Percentiles rank a stretch among this genome's conserved stretches.
These are phyloP conservation scores for Mycena chlorophos DNA, from an alignment of 768 basidiomycete species.

Conservation along the genomic window DNA sequence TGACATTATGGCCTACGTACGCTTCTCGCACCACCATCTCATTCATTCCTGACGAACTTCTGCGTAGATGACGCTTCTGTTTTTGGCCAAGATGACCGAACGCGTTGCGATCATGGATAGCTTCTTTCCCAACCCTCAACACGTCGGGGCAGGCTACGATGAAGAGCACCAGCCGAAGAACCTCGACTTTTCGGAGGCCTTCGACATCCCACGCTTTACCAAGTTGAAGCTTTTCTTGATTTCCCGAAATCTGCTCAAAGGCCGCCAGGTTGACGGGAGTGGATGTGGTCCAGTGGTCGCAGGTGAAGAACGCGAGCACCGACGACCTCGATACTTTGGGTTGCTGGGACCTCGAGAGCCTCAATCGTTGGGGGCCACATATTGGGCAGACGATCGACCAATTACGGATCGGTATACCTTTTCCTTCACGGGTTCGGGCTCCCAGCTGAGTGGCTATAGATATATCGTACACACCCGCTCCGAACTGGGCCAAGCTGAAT, in stretches of 20 bases:
- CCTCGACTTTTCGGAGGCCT: constrained; percentile 32
- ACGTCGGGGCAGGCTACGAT: not conserved
- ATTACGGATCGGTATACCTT: constrained; percentile 11
- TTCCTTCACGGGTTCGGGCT: constrained; percentile 15
- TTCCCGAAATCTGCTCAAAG: too few species aligned
- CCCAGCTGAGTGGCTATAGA: not conserved
- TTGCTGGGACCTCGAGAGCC: constrained; percentile 19
- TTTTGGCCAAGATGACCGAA: constrained; percentile 32
- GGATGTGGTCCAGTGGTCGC: constrained; percentile 38
- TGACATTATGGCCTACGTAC: constrained; percentile 9
- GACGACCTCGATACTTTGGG: constrained; percentile 12
- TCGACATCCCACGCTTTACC: constrained; percentile 35
- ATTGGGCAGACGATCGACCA: not conserved
- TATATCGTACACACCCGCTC: constrained; percentile 9
- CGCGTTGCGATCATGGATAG: constrained; percentile 37
- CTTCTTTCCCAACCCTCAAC: constrained; percentile 29
- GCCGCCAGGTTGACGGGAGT: constrained; percentile 27
- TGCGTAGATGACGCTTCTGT: constrained; percentile 35
- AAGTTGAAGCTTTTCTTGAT: too few species aligned
- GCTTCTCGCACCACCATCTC: not conserved
- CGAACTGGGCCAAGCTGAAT: constrained; percentile 4
- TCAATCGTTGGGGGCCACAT: constrained; percentile 3
- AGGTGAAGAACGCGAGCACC: constrained; percentile 35
- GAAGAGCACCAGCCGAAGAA: not conserved
- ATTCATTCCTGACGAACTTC: not conserved